These are phyloP conservation scores for Gomphus sp. DNA, from an alignment of 1,284 basidiomycete genomes.

Conservation along the genomic window DNA sequence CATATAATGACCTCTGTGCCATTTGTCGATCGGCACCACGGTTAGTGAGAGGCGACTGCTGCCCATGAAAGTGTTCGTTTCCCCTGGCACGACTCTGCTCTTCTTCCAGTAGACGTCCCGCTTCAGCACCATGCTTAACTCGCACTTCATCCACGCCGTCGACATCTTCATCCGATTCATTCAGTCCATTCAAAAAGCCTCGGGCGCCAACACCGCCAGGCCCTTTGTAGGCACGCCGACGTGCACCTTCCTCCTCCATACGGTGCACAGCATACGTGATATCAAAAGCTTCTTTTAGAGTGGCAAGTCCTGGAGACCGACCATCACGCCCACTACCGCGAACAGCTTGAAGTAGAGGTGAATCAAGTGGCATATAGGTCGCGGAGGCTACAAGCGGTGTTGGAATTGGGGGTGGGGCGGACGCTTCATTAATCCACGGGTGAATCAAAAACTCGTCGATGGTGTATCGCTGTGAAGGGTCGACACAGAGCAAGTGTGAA, in stretches of 20 bases:
- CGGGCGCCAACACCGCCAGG: constrained; percentile 70
- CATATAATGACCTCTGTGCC: constrained; percentile 36
- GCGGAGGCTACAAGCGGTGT: constrained; percentile 44
- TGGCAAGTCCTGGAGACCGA: constrained; percentile 85
- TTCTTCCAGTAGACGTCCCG: constrained; percentile 29
- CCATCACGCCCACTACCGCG: constrained; percentile 68
- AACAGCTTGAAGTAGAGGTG: constrained; percentile 78
- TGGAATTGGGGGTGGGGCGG: constrained; percentile 51
- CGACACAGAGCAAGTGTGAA: constrained; percentile 90
- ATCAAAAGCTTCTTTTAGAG: constrained; percentile 97
- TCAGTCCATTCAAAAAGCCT: constrained; percentile 79
- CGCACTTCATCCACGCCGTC: constrained; percentile 27
- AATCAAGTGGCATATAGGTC: constrained; percentile 67
- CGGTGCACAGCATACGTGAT: constrained; percentile 98
- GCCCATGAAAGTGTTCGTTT: constrained; percentile 20
- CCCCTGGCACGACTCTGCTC: constrained; percentile 17
- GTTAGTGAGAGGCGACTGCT: constrained; percentile 16
- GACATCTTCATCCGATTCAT: constrained; percentile 83
- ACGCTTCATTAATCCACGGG: constrained; percentile 82
- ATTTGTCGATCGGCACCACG: constrained; percentile 22
- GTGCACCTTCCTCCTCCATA: constrained; percentile 96
- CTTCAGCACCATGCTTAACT: constrained; percentile 37
- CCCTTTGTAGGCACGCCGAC: constrained; percentile 71
- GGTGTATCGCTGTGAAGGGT: constrained; percentile 91
- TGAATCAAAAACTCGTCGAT: constrained; percentile 98